phyloP scores from a whole-genome alignment of 2,329 filamentous ascomycete genomes.

The Fusarium ambrosium region DNA sequence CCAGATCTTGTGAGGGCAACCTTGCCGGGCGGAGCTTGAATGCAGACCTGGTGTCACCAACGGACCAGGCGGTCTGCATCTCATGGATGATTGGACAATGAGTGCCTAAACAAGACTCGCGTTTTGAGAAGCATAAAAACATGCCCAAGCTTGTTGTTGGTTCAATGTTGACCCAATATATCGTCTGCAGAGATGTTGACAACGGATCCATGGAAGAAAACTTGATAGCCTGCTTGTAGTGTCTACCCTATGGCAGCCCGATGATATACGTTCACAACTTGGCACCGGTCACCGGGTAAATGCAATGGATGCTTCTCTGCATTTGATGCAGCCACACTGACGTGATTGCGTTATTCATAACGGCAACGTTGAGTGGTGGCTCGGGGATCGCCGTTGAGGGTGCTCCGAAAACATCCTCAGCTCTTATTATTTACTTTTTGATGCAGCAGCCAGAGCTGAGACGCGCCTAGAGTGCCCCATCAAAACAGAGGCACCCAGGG shows the following conservation, averaged over 20 bases:
- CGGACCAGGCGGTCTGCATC: background rate
- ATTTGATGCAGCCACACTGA: slow-evolving; percentile 16
- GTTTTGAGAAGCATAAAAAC: background rate
- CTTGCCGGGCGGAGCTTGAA: background rate
- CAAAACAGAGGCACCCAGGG: slow-evolving; percentile 28
- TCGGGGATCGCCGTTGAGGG: slow-evolving; percentile 10
- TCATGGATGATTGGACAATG: background rate
- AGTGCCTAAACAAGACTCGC: background rate
- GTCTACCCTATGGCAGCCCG: background rate
- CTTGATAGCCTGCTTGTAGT: background rate
- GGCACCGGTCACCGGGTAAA: background rate
- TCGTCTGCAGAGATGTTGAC: background rate
- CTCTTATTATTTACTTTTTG: slow-evolving; percentile 36
- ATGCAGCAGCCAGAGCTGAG: slow-evolving; percentile 35
- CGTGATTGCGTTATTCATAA: slow-evolving; percentile 10
- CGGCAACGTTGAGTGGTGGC: background rate
- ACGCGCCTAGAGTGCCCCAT: slow-evolving; percentile 35
- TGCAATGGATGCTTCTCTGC: slow-evolving; percentile 7
- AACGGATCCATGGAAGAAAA: background rate
- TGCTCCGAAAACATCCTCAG: slow-evolving; percentile 25
- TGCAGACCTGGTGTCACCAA: slow-evolving; percentile 1
- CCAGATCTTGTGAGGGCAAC: background rate
- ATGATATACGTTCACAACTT: background rate
- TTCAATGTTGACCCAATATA: background rate
- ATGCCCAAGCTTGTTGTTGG: background rate